Percentiles rank a stretch among this genome's conserved stretches.
phyloP scores from a whole-genome alignment of 805 yeast genomes.

The Teunomyces kruisii region DNA sequence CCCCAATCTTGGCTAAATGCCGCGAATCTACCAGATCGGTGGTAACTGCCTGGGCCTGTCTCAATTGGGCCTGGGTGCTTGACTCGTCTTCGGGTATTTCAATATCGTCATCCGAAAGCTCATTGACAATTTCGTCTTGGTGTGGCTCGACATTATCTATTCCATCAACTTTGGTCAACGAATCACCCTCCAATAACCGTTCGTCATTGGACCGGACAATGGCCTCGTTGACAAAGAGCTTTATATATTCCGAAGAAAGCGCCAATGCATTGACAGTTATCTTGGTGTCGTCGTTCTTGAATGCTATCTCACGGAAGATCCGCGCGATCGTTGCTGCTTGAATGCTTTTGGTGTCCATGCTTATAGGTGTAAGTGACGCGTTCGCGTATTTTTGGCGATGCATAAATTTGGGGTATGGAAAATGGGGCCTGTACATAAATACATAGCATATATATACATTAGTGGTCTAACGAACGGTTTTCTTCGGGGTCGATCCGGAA shows the following conservation, averaged over 20 bases:
- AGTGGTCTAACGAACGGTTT: conserved; percentile 3
- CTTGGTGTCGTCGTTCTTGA: conserved; percentile 44
- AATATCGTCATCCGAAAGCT: conserved; percentile 9
- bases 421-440: background rate
- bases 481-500: conserved; percentile 20
- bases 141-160: conserved; percentile 26
- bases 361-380: background rate
- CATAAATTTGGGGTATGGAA: too few species aligned
- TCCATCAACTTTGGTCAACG: conserved; percentile 29
- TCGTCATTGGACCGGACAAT: conserved; percentile 57
- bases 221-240: conserved; percentile 60
- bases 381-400: too few species aligned
- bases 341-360: background rate
- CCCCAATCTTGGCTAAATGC: conserved; percentile 56
- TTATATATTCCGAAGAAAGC: conserved; percentile 52
- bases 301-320: conserved; percentile 51
- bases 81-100: conserved; percentile 17
- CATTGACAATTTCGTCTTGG: conserved; percentile 8
- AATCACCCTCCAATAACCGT: conserved; percentile 31
- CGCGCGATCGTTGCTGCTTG: conserved; percentile 44
- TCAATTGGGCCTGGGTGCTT: conserved; percentile 17
- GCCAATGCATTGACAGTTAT: conserved; percentile 50
- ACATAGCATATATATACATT: background rate
- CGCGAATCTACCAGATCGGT: conserved; percentile 47
- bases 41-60: conserved; percentile 9